Base-by-base conservation (phyloP, 495 filamentous ascomycete species). In the Baudoinia panamericana region DNA sequence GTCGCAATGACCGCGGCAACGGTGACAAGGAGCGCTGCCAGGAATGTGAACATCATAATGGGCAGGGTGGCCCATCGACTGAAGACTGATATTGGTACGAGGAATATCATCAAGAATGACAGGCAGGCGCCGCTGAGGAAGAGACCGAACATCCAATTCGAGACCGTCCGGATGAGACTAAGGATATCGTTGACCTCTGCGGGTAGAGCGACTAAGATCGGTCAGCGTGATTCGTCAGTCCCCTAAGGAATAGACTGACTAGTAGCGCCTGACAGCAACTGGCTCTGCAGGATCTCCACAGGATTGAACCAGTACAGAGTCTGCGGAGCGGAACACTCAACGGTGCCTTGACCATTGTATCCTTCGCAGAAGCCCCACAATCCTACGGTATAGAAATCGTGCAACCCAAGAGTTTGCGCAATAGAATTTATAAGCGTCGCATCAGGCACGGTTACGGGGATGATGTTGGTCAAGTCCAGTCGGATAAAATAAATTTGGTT, bases 361-460 rank as follows among this genome's bases (percentile, higher is more conserved):
- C 87, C 87, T 61, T 88, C 82, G 52, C 87, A 95, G 56, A 78
- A 93, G 25, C 72, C 76, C 86, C 86, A 95, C 10, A 94, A 58
- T 4, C 87, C 87, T 25, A 93, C 84, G 52, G 83, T 78, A 57
- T 96, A 96, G 62, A 90, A 96, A 61, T 94, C 87, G 50, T 92
- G 83, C 13, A 94, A 65, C 5, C 87, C 87, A 34, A 96, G 70
- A 9, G 78, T 78, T 28, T 80, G 82, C n/a, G 86, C 86, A 42
- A 94, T 84, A 39, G 69, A 79, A 63, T 93, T 93, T 62, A 93
- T 80, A 10, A 93, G 65, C 4, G 63, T 63, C 19, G 76, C 78
- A 52, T 86, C 82, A 17, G 84, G 82, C 12, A 84, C 73, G 4
- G 71, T 74, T 7, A 69, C 58, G 0, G 84, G 84, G 38, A 94